Evolutionary conservation across 2,329 filamentous ascomycete genomes (phyloP).

Genomic region (Aureobasidium sp.): DNA sequence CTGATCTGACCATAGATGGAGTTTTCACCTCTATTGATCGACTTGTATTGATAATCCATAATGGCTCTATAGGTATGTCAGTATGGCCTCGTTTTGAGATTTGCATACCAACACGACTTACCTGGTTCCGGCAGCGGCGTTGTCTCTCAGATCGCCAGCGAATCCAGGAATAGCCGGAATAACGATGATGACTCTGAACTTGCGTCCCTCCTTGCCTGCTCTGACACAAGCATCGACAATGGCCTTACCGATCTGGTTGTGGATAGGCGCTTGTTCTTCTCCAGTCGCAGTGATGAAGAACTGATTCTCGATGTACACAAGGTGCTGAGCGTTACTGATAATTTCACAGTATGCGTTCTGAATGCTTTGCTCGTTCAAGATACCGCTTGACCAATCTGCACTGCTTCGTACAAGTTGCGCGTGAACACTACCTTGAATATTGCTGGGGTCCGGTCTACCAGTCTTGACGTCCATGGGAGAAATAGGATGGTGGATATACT

Average conservation of each 20-base stretch:
- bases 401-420: slow-evolving; percentile 87
- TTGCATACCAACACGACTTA: neutral
- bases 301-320: slow-evolving; percentile 96
- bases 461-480: slow-evolving; percentile 60
- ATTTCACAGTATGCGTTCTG: slow-evolving; percentile 81
- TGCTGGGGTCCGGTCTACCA: slow-evolving; percentile 37
- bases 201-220: slow-evolving; percentile 73
- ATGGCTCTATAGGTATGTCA: slow-evolving; percentile 55
- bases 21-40: slow-evolving; percentile 82
- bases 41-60: slow-evolving; percentile 99
- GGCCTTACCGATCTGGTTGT: slow-evolving; percentile 78
- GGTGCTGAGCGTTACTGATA: slow-evolving; percentile 83
- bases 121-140: slow-evolving; percentile 70
- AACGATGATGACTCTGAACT: slow-evolving; percentile 83
- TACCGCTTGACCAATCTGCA: slow-evolving; percentile 88
- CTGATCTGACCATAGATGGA: slow-evolving; percentile 79
- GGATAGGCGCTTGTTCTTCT: slow-evolving; percentile 74
- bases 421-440: slow-evolving; percentile 61
- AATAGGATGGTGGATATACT: slow-evolving; percentile 76
- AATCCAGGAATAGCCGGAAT: slow-evolving; percentile 93
- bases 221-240: slow-evolving; percentile 86
- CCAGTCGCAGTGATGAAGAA: slow-evolving; percentile 97
- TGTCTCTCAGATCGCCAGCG: slow-evolving; percentile 77
- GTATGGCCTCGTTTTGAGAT: neutral
- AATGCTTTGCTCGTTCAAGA: slow-evolving; percentile 75